Evolutionary conservation across 139 green algal species (phyloP).

Genomic region (Coccomyxa sp.): DNA sequence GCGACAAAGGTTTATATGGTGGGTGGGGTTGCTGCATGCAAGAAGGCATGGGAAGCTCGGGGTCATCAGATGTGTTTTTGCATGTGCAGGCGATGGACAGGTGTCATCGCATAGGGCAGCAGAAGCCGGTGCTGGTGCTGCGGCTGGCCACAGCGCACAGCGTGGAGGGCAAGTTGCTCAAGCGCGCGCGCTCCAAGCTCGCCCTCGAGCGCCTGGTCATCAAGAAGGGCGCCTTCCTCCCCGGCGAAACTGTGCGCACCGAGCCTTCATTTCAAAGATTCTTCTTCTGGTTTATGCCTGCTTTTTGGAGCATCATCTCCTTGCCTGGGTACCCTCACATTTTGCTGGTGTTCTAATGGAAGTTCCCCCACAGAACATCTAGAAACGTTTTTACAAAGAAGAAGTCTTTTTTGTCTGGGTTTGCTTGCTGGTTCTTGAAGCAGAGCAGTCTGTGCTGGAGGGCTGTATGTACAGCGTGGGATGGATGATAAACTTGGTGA

Average conservation of each 20-base stretch:
- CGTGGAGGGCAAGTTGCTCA: slow-evolving; percentile 94
- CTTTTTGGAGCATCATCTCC: neutral
- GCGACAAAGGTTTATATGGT: too few species aligned
- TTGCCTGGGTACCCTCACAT: neutral
- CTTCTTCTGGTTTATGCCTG: too few species aligned
- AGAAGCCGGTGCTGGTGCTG: slow-evolving; percentile 92
- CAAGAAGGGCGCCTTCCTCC: slow-evolving; percentile 92
- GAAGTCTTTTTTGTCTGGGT: too few species aligned
- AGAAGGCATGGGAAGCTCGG: too few species aligned
- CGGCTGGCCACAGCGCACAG: slow-evolving; percentile 86
- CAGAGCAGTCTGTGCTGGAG: slow-evolving; percentile 2
- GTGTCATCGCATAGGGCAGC: slow-evolving; percentile 96
- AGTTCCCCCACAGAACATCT: neutral
- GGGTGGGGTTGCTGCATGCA: too few species aligned
- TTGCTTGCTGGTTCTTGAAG: too few species aligned
- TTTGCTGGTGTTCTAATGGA: neutral
- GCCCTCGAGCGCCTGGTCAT: slow-evolving; percentile 64
- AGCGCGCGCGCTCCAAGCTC: slow-evolving; percentile 52
- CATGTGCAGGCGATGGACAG: slow-evolving; percentile 92
- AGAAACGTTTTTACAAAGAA: too few species aligned
- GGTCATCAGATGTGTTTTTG: too few species aligned
- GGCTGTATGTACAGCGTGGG: neutral
- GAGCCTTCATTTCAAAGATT: too few species aligned
- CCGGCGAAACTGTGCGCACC: slow-evolving; percentile 18
- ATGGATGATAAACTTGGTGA: slow-evolving; percentile 3